These are phyloP conservation scores for Colletotrichum chrysophilum DNA, from an alignment of 2,329 filamentous ascomycete genomes.

Conservation along the genomic window DNA sequence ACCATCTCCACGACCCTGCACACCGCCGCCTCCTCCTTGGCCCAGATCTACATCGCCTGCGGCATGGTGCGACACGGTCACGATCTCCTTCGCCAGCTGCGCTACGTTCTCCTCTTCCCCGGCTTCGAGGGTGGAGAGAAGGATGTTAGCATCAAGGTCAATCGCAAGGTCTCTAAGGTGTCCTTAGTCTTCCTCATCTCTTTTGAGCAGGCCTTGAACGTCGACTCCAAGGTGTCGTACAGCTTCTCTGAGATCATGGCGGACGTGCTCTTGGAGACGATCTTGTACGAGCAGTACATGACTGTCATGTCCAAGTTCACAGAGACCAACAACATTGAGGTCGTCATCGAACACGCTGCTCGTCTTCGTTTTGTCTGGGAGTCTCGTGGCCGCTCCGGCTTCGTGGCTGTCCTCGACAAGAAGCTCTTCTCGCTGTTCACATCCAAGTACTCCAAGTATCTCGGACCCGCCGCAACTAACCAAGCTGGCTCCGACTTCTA, in stretches of 20 bases:
- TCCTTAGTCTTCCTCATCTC: constrained; percentile 50
- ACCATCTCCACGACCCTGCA: constrained; percentile 50
- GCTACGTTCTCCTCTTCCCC: constrained; percentile 54
- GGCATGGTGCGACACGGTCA: constrained; percentile 43
- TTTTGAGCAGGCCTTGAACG: constrained; percentile 45
- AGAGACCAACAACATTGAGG: constrained; percentile 30
- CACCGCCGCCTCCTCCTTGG: constrained; percentile 50
- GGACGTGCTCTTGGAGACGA: constrained; percentile 40
- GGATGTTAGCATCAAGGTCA: constrained; percentile 40
- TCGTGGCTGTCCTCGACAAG: constrained; percentile 39
- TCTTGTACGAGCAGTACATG: constrained; percentile 41
- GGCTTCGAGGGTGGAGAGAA: constrained; percentile 32
- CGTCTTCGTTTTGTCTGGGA: constrained; percentile 41
- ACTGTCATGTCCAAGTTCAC: constrained; percentile 26
- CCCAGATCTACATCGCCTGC: constrained; percentile 48
- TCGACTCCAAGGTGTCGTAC: constrained; percentile 33
- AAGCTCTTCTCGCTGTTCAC: constrained; percentile 44
- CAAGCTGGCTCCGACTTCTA: constrained; percentile 43
- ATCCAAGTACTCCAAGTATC: constrained; percentile 31
- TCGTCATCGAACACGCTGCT: constrained; percentile 40
- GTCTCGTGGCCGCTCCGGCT: constrained; percentile 37
- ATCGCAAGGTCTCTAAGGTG: constrained; percentile 36
- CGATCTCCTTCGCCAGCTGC: constrained; percentile 52
- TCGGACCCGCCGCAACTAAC: constrained; percentile 27
- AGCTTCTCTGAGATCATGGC: constrained; percentile 47